These are phyloP conservation scores for Leucosporidium scottii DNA, from an alignment of 768 basidiomycete genomes.

Conservation along the genomic window DNA sequence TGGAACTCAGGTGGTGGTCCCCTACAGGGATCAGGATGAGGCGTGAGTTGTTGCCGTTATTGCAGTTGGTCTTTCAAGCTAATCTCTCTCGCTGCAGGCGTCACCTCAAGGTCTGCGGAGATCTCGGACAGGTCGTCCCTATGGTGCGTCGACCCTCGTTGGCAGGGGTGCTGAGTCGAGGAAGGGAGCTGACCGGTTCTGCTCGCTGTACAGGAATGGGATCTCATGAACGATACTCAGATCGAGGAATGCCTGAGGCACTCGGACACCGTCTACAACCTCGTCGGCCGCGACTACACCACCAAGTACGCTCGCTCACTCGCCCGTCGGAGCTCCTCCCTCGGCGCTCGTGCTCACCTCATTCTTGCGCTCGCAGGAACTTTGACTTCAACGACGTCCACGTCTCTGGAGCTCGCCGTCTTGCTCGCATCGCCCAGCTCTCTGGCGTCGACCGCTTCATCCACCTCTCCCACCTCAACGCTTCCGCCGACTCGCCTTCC, in stretches of 20 bases:
- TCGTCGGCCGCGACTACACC: slow-evolving; percentile 86
- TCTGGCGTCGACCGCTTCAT: slow-evolving; percentile 75
- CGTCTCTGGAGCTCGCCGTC: slow-evolving; percentile 69
- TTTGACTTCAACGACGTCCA: slow-evolving; percentile 76
- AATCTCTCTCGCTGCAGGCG: slow-evolving; percentile 41
- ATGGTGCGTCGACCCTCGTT: slow-evolving; percentile 54
- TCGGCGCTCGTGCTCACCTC: background rate
- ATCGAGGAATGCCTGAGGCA: slow-evolving; percentile 89
- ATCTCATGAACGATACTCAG: slow-evolving; percentile 78
- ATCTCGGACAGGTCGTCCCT: slow-evolving; percentile 90
- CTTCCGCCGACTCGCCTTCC: slow-evolving; percentile 67
- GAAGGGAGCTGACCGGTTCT: background rate
- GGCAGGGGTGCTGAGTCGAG: background rate
- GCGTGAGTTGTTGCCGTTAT: slow-evolving; percentile 41
- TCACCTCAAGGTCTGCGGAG: slow-evolving; percentile 84
- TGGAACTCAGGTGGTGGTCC: slow-evolving; percentile 88
- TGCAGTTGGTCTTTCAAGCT: too few species aligned
- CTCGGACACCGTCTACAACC: slow-evolving; percentile 94
- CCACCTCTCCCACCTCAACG: slow-evolving; percentile 93
- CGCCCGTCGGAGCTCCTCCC: background rate
- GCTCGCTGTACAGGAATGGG: slow-evolving; percentile 72
- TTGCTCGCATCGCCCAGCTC: slow-evolving; percentile 73
- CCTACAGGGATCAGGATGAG: slow-evolving; percentile 91
- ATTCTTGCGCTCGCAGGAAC: slow-evolving; percentile 57
- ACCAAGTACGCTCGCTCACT: slow-evolving; percentile 61